A percentile compares a stretch with the other conserved stretches of the same genome.
These are phyloP conservation scores for Aspergillus sp. DNA, from an alignment of 2,329 filamentous ascomycete genomes.

Conservation along the genomic window DNA sequence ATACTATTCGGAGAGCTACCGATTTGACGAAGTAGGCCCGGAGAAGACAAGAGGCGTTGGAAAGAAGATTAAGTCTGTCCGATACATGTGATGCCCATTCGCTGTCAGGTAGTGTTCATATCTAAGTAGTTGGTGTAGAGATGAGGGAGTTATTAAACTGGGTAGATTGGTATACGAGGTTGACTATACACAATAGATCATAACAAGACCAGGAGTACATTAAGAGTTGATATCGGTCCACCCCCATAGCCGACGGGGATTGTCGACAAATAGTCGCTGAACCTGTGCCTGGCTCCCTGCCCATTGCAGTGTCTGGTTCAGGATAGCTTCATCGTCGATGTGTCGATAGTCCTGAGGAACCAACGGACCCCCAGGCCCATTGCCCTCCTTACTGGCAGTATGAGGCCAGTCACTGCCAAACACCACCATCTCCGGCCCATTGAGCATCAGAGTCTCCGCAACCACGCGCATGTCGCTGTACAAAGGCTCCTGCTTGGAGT, in stretches of 20 bases:
- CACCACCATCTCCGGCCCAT: background rate
- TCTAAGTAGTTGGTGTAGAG: no score
- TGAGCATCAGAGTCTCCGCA: background rate
- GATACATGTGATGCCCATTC: no score
- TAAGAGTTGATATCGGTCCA: background rate
- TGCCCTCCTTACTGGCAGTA: background rate
- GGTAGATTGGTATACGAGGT: no score
- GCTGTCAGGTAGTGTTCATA: no score
- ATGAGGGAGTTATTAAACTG: no score
- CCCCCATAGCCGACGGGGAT: background rate
- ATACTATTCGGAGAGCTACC: no score
- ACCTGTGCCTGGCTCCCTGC: background rate
- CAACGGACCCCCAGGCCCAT: background rate
- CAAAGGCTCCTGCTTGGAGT: background rate
- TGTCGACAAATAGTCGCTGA: background rate
- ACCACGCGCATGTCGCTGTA: background rate
- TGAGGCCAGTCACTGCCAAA: background rate
- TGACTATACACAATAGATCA: no score
- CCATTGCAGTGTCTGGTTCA: background rate
- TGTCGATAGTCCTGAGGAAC: background rate
- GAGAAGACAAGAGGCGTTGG: no score
- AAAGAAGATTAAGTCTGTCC: no score
- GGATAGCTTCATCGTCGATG: background rate
- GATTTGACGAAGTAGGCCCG: no score
- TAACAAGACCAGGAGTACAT: no score